A percentile compares a stretch with the other conserved stretches of the same genome.
phyloP scores from a whole-genome alignment of 169 alveolate species.

The Eimeria zaria region DNA sequence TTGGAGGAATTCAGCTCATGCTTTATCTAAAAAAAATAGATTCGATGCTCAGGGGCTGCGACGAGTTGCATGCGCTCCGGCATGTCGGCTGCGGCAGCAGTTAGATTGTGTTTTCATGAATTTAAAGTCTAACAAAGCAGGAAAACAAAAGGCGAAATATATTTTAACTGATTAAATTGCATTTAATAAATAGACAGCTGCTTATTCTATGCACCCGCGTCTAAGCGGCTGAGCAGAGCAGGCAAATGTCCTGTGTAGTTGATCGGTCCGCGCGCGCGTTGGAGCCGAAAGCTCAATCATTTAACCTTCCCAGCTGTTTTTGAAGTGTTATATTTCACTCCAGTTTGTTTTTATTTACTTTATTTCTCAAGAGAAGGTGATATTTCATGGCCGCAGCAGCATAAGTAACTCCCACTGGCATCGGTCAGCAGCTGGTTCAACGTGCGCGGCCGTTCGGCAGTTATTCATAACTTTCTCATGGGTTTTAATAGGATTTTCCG shows the following conservation, averaged over 20 bases:
- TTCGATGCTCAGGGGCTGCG: slow-evolving; percentile 35
- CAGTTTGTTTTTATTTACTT: not conserved
- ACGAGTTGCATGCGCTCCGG: slow-evolving; percentile 17
- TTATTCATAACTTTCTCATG: not conserved
- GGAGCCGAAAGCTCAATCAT: not conserved
- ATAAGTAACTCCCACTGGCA: not conserved
- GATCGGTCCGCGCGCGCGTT: not conserved
- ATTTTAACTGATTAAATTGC: not conserved
- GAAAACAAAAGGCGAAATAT: not conserved
- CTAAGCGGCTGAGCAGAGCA: not conserved
- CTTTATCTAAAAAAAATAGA: not conserved
- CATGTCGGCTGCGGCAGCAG: slow-evolving; percentile 36
- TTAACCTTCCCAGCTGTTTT: not conserved
- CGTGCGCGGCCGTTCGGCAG: not conserved
- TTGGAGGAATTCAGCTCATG: not conserved
- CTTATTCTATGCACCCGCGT: not conserved
- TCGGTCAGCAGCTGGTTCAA: not conserved
- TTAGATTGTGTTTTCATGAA: not conserved
- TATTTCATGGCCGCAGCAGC: not conserved
- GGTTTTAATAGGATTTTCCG: not conserved
- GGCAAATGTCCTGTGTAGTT: not conserved
- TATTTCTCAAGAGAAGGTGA: not conserved
- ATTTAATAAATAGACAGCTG: not conserved
- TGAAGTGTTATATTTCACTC: not conserved
- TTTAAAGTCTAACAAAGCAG: not conserved